Percentiles rank a stretch among this genome's conserved stretches.
Evolutionary conservation across 495 filamentous ascomycete species (phyloP).

Genomic region (Daldinia vernicosa): DNA sequence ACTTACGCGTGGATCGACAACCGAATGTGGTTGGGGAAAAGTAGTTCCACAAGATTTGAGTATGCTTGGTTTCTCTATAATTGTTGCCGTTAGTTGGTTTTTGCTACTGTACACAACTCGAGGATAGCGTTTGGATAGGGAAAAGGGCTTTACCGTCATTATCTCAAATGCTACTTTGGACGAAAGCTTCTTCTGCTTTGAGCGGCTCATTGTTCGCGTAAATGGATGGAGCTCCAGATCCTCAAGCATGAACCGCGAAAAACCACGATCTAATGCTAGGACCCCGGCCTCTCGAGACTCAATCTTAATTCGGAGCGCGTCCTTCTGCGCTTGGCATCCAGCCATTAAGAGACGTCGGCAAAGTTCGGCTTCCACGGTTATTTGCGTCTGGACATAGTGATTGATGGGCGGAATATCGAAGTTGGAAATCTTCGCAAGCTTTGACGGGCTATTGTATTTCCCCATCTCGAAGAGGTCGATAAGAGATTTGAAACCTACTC

Average conservation of each 20-base stretch:
- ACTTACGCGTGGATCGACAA: slow-evolving; percentile 53
- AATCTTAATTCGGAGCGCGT: slow-evolving; percentile 47
- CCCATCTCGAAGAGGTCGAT: slow-evolving; percentile 42
- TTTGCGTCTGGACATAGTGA: slow-evolving; percentile 44
- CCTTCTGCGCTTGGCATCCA: slow-evolving; percentile 41
- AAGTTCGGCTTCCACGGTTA: slow-evolving; percentile 49
- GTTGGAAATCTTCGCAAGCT: slow-evolving; percentile 10
- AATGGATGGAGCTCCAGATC: slow-evolving; percentile 49
- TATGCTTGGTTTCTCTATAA: slow-evolving; percentile 52
- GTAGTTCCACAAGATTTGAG: slow-evolving; percentile 52
- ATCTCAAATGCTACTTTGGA: slow-evolving; percentile 49
- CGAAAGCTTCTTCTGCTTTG: slow-evolving; percentile 49
- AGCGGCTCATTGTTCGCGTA: slow-evolving; percentile 37
- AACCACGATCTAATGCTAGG: slow-evolving; percentile 55
- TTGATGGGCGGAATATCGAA: slow-evolving; percentile 34
- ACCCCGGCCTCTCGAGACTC: slow-evolving; percentile 46
- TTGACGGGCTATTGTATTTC: slow-evolving; percentile 1
- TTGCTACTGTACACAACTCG: background rate
- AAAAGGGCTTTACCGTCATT: slow-evolving; percentile 37
- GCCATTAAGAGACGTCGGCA: slow-evolving; percentile 51
- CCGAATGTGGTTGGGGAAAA: slow-evolving; percentile 51
- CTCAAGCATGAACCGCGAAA: slow-evolving; percentile 59
- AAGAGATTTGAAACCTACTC: slow-evolving; percentile 44
- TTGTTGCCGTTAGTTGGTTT: slow-evolving; percentile 1
- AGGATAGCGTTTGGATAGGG: background rate